A percentile compares a stretch with the other conserved stretches of the same genome.
These are phyloP conservation scores for Zasmidium citrigriseum DNA, from an alignment of 2,329 filamentous ascomycete species.

Conservation along the genomic window DNA sequence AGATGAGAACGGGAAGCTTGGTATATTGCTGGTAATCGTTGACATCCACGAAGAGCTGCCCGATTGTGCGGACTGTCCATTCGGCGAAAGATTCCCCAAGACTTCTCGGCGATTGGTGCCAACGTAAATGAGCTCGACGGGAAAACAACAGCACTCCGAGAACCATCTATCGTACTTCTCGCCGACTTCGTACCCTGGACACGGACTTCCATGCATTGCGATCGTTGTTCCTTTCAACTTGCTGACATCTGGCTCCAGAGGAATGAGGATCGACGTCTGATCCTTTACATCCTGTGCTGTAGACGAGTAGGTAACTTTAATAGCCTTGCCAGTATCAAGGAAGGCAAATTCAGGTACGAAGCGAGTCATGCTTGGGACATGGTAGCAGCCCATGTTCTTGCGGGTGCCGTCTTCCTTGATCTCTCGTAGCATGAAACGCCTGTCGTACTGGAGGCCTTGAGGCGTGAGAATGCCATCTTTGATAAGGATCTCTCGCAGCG, in stretches of 20 bases:
- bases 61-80: constrained; percentile 2
- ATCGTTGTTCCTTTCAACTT: constrained; percentile 1
- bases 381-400: constrained; percentile 45
- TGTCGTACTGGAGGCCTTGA: constrained; percentile 49
- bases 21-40: constrained; percentile 19
- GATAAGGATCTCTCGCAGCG: constrained; percentile 42
- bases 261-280: constrained; percentile 32
- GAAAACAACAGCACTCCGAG: no score
- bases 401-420: constrained; percentile 28
- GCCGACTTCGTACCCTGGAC: no score
- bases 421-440: constrained; percentile 42
- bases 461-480: constrained; percentile 42
- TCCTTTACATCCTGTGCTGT: constrained; percentile 16
- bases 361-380: constrained; percentile 42
- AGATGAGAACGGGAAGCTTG: constrained; percentile 13
- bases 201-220: no score
- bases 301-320: constrained; percentile 40
- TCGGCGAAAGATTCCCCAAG: not conserved
- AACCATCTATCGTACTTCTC: no score
- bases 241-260: constrained; percentile 43
- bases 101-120: no score
- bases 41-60: constrained; percentile 33
- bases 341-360: constrained; percentile 41
- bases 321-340: constrained; percentile 35
- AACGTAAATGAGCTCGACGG: no score